Percentiles rank a stretch among this genome's conserved stretches.
These are phyloP conservation scores for Solanum rostratum DNA, from an alignment of 257 asterid genomes.

Conservation along the genomic window DNA sequence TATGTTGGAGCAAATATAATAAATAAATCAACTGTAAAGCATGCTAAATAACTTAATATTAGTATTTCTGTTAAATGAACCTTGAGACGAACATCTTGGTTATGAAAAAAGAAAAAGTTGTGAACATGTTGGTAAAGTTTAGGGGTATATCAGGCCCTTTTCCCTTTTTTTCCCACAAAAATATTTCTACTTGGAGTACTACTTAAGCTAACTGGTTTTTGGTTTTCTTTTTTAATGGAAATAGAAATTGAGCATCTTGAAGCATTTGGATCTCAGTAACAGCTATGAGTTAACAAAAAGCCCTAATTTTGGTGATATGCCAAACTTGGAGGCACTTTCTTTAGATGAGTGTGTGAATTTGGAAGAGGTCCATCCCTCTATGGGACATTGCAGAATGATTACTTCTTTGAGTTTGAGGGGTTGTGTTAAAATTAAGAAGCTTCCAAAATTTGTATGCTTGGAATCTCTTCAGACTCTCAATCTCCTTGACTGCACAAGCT, in stretches of 20 bases:
- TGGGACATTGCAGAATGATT: neutral
- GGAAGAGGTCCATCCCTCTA: neutral
- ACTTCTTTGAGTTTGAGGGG: neutral
- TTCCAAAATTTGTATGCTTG: neutral
- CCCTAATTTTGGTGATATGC: neutral
- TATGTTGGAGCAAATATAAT: too few relatives aligned
- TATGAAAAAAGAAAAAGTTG: too few relatives aligned
- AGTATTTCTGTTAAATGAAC: too few relatives aligned
- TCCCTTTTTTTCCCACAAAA: too few relatives aligned
- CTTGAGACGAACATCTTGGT: too few relatives aligned
- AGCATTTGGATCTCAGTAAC: neutral
- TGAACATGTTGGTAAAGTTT: too few relatives aligned
- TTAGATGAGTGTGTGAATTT: neutral
- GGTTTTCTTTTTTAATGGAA: too few relatives aligned
- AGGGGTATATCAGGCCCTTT: too few relatives aligned
- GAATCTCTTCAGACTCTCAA: neutral
- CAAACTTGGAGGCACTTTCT: neutral
- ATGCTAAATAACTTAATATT: too few relatives aligned
- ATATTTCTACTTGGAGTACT: too few relatives aligned
- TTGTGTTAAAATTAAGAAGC: neutral
- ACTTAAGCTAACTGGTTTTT: too few relatives aligned
- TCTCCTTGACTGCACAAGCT: accelerated
- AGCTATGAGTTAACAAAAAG: neutral
- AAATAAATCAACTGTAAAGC: too few relatives aligned
- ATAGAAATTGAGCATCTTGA: neutral